phyloP scores from a whole-genome alignment of 768 basidiomycete genomes.

The Tulasnella calospora region DNA sequence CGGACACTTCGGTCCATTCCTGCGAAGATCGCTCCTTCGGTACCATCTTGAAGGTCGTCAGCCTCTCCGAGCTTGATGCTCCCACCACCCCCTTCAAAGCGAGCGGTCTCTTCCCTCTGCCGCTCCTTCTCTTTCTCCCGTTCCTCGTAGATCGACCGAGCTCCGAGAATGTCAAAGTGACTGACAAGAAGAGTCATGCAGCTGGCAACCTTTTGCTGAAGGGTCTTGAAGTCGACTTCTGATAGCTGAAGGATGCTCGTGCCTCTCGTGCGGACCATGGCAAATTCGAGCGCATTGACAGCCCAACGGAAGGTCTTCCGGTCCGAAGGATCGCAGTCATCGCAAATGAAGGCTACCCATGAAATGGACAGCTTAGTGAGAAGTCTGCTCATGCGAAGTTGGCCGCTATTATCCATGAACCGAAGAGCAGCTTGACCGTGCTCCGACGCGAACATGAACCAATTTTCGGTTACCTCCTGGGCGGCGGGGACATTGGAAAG shows the following conservation, averaged over 20 bases:
- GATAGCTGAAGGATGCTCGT: constrained; percentile 86
- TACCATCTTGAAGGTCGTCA: constrained; percentile 62
- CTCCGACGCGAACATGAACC: constrained; percentile 95
- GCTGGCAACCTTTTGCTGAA: constrained; percentile 85
- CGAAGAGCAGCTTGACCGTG: constrained; percentile 87
- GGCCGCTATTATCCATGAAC: constrained; percentile 70
- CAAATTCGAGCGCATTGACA: constrained; percentile 90
- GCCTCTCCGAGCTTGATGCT: constrained; percentile 37
- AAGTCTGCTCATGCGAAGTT: constrained; percentile 73
- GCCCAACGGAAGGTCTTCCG: constrained; percentile 97
- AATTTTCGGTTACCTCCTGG: constrained; percentile 86
- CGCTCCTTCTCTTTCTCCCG: constrained; percentile 86
- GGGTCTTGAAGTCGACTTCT: constrained; percentile 80
- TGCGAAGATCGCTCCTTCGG: constrained; percentile 40
- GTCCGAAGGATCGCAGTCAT: constrained; percentile 94
- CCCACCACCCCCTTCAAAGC: constrained; percentile 29
- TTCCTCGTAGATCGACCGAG: constrained; percentile 80
- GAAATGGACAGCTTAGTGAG: constrained; percentile 89
- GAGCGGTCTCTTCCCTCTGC: constrained; percentile 65
- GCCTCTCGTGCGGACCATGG: constrained; percentile 78
- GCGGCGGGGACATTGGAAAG: constrained; percentile 56
- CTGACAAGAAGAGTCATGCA: constrained; percentile 96
- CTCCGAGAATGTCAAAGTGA: constrained; percentile 97
- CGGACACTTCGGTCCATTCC: constrained; percentile 47
- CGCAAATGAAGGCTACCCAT: constrained; percentile 98